Conservation (phyloP, 2,329 filamentous ascomycete genomes). For the Arthrobotrys iridis region DNA sequence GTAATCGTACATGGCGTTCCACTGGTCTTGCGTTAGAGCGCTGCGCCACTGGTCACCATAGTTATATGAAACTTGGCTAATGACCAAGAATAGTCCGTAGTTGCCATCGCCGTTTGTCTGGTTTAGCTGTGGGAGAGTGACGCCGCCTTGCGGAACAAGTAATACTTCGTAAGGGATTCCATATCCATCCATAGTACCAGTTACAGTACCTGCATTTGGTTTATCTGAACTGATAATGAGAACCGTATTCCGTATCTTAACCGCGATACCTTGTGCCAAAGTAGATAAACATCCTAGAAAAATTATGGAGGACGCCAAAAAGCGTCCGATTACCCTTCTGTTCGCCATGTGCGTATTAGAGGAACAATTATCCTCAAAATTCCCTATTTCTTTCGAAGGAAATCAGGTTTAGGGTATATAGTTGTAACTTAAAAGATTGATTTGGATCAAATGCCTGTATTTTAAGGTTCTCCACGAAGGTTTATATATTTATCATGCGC, state of each 20-base stretch:
- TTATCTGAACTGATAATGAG: slow-evolving; percentile 68
- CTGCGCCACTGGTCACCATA: slow-evolving; percentile 66
- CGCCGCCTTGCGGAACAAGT: slow-evolving; percentile 67
- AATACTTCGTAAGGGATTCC: slow-evolving; percentile 70
- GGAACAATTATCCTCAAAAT: not conserved
- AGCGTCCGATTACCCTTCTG: not conserved
- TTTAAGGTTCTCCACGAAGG: not conserved
- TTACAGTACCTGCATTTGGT: slow-evolving; percentile 65
- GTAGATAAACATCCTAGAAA: slow-evolving; percentile 1
- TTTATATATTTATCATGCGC: slow-evolving; percentile 16
- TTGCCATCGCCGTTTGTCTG: slow-evolving; percentile 66
- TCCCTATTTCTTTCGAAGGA: not conserved
- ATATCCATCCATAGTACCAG: slow-evolving; percentile 69
- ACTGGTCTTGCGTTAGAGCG: slow-evolving; percentile 68
- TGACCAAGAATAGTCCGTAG: slow-evolving; percentile 70
- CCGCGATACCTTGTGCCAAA: slow-evolving; percentile 21
- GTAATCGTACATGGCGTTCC: slow-evolving; percentile 68
- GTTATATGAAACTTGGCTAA: slow-evolving; percentile 68
- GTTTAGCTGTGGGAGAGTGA: slow-evolving; percentile 67
- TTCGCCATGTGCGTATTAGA: not conserved
- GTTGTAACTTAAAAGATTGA: slow-evolving; percentile 10
- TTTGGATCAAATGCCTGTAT: not conserved
- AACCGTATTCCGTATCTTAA: slow-evolving; percentile 64
- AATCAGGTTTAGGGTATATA: not conserved
- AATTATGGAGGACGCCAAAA: slow-evolving; percentile 4